These are phyloP conservation scores for Aspergillus alliaceus DNA, from an alignment of 2,329 filamentous ascomycete species.

Conservation along the genomic window DNA sequence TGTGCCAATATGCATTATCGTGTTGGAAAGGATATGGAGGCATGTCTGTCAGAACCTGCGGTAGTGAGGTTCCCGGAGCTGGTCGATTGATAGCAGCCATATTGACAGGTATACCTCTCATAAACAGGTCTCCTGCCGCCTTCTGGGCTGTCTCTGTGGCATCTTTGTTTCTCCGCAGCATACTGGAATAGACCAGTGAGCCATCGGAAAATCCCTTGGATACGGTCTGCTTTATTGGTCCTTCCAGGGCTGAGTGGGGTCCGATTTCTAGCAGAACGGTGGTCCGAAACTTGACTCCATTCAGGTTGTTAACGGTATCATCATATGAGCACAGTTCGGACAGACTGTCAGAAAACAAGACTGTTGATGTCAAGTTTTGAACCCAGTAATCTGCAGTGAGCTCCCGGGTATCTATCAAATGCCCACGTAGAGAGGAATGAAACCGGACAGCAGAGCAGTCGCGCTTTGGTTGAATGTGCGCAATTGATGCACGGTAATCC, in stretches of 20 bases:
- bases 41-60: not conserved
- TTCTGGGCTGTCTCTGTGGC: not conserved
- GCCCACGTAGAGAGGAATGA: constrained; percentile 14
- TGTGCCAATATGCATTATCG: not conserved
- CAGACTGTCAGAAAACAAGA: constrained; percentile 26
- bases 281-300: not conserved
- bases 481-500: not conserved
- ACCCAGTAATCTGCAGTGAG: constrained; percentile 24
- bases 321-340: not conserved
- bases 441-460: constrained; percentile 11
- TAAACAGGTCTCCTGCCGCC: not conserved
- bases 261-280: constrained; percentile 23
- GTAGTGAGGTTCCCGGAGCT: not conserved
- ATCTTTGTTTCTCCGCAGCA: constrained; percentile 4
- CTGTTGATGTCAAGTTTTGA: constrained; percentile 26
- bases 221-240: constrained; percentile 5
- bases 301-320: not conserved
- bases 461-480: constrained; percentile 54
- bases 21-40: not conserved
- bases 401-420: not conserved
- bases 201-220: not conserved
- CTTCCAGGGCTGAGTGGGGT: constrained; percentile 21
- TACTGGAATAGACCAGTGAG: not conserved
- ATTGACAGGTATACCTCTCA: not conserved
- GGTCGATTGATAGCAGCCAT: not conserved